Conservation (phyloP, 2,329 filamentous ascomycete genomes). For the Ophidiomyces ophidiicola region DNA sequence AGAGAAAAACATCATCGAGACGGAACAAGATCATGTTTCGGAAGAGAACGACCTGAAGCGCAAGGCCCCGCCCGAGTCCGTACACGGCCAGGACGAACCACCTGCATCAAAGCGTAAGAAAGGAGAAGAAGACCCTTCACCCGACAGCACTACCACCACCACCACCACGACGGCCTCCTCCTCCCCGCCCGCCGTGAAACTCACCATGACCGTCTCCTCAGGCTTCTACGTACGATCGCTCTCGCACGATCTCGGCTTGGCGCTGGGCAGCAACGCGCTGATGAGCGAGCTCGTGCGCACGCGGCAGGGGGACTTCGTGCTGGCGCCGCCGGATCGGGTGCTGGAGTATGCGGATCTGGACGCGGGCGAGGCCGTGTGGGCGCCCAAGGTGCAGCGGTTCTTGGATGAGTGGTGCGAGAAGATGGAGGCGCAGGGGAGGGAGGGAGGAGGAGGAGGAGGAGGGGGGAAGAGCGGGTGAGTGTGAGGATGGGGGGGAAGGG, state of each 20-base stretch:
- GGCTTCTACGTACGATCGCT: constrained; percentile 95
- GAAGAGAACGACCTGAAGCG: constrained; percentile 22
- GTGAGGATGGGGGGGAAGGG: background rate
- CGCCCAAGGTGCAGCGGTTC: constrained; percentile 53
- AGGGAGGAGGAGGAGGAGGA: background rate
- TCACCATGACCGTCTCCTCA: constrained; percentile 85
- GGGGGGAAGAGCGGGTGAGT: background rate
- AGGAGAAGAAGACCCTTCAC: background rate
- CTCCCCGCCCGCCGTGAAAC: constrained; percentile 56
- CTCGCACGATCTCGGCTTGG: constrained; percentile 78
- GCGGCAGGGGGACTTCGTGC: constrained; percentile 66
- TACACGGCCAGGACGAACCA: background rate
- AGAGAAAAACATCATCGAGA: constrained; percentile 20
- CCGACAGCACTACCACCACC: background rate
- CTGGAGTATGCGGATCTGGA: constrained; percentile 66
- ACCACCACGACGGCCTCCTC: constrained; percentile 6
- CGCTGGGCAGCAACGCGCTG: constrained; percentile 65
- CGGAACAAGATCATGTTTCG: constrained; percentile 12
- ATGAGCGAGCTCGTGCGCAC: constrained; percentile 77
- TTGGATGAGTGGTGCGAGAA: constrained; percentile 40
- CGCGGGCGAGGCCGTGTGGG: constrained; percentile 71
- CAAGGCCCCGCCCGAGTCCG: constrained; percentile 22
- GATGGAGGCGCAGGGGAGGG: constrained; percentile 20
- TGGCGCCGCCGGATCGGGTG: constrained; percentile 55
- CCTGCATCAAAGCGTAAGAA: constrained; percentile 8